Conservation (phyloP, 2,329 filamentous ascomycete species). For the Phyllosticta paracitricarpa region DNA sequence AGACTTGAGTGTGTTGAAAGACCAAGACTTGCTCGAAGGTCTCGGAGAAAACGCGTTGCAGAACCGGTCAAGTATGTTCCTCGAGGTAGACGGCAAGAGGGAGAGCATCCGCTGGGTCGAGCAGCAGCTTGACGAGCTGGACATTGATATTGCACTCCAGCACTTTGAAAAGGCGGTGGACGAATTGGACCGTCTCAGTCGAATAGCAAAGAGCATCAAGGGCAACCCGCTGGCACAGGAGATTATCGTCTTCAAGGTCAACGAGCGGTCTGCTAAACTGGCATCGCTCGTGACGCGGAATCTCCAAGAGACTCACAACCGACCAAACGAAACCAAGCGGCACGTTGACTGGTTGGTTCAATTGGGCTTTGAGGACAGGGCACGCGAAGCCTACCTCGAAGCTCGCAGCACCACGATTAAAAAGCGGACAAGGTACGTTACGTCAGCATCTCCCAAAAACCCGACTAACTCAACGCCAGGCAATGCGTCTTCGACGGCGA, state of each 20-base stretch:
- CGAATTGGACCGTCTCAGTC: slow-evolving; percentile 75
- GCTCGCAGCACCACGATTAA: slow-evolving; percentile 70
- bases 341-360: slow-evolving; percentile 78
- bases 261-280: slow-evolving; percentile 70
- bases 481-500: slow-evolving; percentile 95
- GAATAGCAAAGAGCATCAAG: slow-evolving; percentile 68
- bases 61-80: slow-evolving; percentile 63
- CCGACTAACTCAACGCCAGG: slow-evolving; percentile 35
- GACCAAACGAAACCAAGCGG: slow-evolving; percentile 65
- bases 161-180: slow-evolving; percentile 75
- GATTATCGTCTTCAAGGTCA: slow-evolving; percentile 83
- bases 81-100: slow-evolving; percentile 93
- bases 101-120: slow-evolving; percentile 96
- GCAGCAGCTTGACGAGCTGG: slow-evolving; percentile 85
- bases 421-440: slow-evolving; percentile 65
- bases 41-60: slow-evolving; percentile 59
- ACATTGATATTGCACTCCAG: slow-evolving; percentile 91
- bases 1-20: slow-evolving; percentile 66
- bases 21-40: slow-evolving; percentile 69
- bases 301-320: slow-evolving; percentile 66
- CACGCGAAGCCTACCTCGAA: slow-evolving; percentile 75
- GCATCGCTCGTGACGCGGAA: slow-evolving; percentile 68
- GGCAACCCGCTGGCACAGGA: slow-evolving; percentile 82
- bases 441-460: background rate
- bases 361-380: slow-evolving; percentile 82